Evolutionary conservation across 1,139 yeast genomes (phyloP).

Genomic region (Suhomyces guaymorum): DNA sequence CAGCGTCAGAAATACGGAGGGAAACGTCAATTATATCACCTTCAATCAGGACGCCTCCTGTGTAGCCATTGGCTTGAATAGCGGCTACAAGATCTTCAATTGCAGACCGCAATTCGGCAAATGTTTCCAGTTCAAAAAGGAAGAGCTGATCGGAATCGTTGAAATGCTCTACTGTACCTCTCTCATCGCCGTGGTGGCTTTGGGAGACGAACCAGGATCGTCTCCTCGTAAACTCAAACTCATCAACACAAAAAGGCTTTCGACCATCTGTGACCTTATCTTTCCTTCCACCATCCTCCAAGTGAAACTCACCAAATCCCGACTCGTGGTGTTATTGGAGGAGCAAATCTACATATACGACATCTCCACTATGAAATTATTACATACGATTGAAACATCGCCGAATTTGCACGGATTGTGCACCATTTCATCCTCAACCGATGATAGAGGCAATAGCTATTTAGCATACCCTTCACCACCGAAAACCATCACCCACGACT

Average conservation of each 20-base stretch:
- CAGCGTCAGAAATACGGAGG: conserved; percentile 13
- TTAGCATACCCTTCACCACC: conserved; percentile 90
- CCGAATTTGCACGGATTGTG: conserved; percentile 65
- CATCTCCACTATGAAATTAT: conserved; percentile 78
- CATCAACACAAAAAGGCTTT: conserved; percentile 73
- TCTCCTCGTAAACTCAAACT: conserved; percentile 82
- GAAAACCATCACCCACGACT: conserved; percentile 47
- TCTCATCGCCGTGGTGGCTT: conserved; percentile 80
- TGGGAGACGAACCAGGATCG: conserved; percentile 78
- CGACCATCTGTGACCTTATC: conserved; percentile 80
- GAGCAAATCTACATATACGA: conserved; percentile 90
- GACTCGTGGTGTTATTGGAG: conserved; percentile 75
- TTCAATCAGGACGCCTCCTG: conserved; percentile 93
- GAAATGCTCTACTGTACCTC: conserved; percentile 94
- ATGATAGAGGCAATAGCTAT: conserved; percentile 52
- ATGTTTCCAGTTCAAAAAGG: conserved; percentile 54
- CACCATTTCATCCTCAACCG: conserved; percentile 62
- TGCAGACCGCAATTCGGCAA: conserved; percentile 83
- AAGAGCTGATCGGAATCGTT: conserved; percentile 68
- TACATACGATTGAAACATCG: conserved; percentile 85
- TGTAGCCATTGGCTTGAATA: conserved; percentile 74
- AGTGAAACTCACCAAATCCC: conserved; percentile 72
- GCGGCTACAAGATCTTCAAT: conserved; percentile 82
- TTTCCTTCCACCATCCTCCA: conserved; percentile 82
- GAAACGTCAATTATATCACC: conserved; percentile 56